phyloP scores from a whole-genome alignment of 148 eudicot genomes.

The Chenopodium suecicum region DNA sequence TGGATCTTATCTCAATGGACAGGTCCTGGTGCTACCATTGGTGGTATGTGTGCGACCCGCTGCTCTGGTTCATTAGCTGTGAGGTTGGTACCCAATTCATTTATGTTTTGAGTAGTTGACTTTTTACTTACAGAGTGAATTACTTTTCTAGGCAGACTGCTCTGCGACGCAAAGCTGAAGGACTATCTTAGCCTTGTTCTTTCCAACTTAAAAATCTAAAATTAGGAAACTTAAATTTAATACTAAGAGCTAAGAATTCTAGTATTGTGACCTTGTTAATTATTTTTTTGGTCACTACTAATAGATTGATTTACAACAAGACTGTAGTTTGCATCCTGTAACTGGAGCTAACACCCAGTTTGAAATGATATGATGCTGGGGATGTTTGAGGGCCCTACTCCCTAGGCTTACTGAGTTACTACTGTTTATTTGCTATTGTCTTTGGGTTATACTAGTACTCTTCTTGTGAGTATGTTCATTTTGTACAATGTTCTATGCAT shows the following conservation, averaged over 20 bases:
- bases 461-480: not conserved
- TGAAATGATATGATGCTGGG: no score
- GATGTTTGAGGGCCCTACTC: no score
- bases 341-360: no score
- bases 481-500: not conserved
- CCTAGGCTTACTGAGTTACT: not conserved
- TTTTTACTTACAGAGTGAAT: no score
- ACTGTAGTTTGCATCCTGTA: not conserved
- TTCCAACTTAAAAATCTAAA: no score
- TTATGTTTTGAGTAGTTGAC: not conserved
- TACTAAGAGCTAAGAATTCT: not conserved
- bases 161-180: no score
- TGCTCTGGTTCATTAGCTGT: slow-evolving; percentile 99
- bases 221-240: no score
- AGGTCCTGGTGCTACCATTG: slow-evolving; percentile 99
- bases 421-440: not conserved
- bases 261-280: not conserved
- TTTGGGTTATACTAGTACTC: not conserved
- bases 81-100: slow-evolving; percentile 46
- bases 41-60: slow-evolving; percentile 99
- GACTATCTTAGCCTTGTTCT: no score
- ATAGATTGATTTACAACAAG: not conserved
- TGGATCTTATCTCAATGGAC: slow-evolving; percentile 19
- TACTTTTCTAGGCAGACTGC: no score
- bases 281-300: not conserved